phyloP scores from a whole-genome alignment of 2,329 filamentous ascomycete species.

The Botryotinia narcissicola region DNA sequence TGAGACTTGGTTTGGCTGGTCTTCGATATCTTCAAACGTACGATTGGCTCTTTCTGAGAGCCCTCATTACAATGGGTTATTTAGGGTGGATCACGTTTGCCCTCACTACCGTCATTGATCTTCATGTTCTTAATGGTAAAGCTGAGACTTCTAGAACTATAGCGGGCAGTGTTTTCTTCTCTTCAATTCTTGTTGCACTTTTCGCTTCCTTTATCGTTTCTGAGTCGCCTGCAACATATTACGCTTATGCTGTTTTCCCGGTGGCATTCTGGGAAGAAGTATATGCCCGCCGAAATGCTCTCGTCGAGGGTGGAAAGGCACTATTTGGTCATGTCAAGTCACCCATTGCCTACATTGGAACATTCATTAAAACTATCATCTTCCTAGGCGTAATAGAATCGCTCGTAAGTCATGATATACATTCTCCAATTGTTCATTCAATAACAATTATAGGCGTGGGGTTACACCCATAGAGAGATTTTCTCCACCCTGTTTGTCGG shows the following conservation, averaged over 20 bases:
- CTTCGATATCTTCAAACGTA: constrained; percentile 95
- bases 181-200: constrained; percentile 69
- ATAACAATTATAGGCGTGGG: constrained; percentile 63
- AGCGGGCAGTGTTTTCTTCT: constrained; percentile 63
- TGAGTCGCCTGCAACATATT: constrained; percentile 79
- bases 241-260: constrained; percentile 88
- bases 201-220: constrained; percentile 80
- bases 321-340: constrained; percentile 70
- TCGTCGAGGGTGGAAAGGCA: constrained; percentile 63
- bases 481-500: constrained; percentile 77
- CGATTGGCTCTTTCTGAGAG: constrained; percentile 93
- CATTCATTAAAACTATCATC: constrained; percentile 61
- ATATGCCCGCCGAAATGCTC: constrained; percentile 69
- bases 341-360: constrained; percentile 52
- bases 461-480: constrained; percentile 87
- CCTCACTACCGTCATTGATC: constrained; percentile 80
- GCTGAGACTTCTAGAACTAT: constrained; percentile 62
- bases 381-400: constrained; percentile 78
- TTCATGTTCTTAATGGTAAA: constrained; percentile 76
- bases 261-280: constrained; percentile 97
- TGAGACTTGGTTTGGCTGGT: constrained; percentile 74
- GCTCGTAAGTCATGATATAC: constrained; percentile 53
- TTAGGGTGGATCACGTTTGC: constrained; percentile 95
- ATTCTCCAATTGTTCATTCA: not conserved
- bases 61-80: constrained; percentile 85